phyloP scores from a whole-genome alignment of 2,329 filamentous ascomycete species.

The Blastomyces emzantsi region DNA sequence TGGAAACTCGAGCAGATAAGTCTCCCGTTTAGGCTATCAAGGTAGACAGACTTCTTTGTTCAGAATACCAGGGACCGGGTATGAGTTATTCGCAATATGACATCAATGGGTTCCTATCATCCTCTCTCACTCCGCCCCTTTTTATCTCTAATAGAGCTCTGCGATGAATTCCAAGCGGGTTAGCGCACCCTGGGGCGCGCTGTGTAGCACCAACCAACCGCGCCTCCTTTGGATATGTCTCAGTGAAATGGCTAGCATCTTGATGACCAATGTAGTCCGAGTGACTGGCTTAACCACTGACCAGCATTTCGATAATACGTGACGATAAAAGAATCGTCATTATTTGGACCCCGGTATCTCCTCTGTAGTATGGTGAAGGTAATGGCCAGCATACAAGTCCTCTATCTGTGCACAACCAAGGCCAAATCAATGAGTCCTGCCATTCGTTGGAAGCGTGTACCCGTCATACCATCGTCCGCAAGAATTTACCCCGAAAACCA shows the following conservation, averaged over 20 bases:
- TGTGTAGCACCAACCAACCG: background rate
- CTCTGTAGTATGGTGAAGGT: background rate
- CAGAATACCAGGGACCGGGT: background rate
- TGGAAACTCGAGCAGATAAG: background rate
- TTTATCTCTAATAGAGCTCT: background rate
- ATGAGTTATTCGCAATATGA: background rate
- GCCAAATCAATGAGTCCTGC: background rate
- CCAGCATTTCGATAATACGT: background rate
- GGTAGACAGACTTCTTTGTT: background rate
- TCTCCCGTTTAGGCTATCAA: background rate
- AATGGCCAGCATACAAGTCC: background rate
- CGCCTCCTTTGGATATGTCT: background rate
- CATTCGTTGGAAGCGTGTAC: background rate
- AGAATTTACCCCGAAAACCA: background rate
- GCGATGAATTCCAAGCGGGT: background rate
- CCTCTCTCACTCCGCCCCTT: background rate
- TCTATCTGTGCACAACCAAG: background rate
- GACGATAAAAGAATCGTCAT: background rate
- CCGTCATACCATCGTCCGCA: background rate
- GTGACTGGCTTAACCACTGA: background rate
- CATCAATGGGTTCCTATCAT: background rate
- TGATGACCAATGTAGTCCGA: background rate
- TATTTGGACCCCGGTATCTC: background rate
- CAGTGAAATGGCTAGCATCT: background rate
- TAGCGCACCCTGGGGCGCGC: background rate